Evolutionary conservation across 2,329 filamentous ascomycete species (phyloP).

Genomic region (Neocatenulostroma microsporum): DNA sequence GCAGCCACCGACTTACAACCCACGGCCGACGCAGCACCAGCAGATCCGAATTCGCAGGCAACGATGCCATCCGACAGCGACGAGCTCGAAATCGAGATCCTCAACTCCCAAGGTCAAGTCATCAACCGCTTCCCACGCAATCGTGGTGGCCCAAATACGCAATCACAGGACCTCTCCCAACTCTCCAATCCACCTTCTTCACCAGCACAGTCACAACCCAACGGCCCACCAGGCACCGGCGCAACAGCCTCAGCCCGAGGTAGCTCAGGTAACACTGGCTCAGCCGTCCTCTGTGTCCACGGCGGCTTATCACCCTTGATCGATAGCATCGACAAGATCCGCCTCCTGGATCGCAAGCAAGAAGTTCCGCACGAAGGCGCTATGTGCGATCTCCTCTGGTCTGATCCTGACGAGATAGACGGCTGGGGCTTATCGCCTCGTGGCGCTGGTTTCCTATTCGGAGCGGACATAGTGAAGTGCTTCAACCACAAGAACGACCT

Average conservation of each 20-base stretch:
- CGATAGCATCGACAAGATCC: conserved; percentile 90
- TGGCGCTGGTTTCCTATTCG: conserved; percentile 91
- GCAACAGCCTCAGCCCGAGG: conserved; percentile 62
- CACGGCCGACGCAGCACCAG: conserved; percentile 49
- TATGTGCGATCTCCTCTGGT: conserved; percentile 98
- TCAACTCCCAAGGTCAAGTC: conserved; percentile 73
- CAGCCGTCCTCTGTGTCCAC: conserved; percentile 90
- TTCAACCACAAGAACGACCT: conserved; percentile 96
- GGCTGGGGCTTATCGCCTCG: conserved; percentile 93
- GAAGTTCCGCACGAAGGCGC: conserved; percentile 97
- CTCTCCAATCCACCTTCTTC: conserved; percentile 30
- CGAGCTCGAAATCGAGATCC: conserved; percentile 86
- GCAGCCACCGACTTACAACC: conserved; percentile 59
- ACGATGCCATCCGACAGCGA: conserved; percentile 47
- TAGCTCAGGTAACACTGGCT: conserved; percentile 57
- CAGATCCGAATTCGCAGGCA: conserved; percentile 30
- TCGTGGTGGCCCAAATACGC: conserved; percentile 23
- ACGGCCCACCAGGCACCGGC: conserved; percentile 69
- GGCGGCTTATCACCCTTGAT: conserved; percentile 86
- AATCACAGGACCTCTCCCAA: conserved; percentile 18
- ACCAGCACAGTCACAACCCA: conserved; percentile 31
- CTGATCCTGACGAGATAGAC: conserved; percentile 94
- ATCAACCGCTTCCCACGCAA: conserved; percentile 62
- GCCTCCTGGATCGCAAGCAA: conserved; percentile 89
- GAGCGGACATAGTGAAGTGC: conserved; percentile 86